Evolutionary conservation across 75 land plant species (phyloP).

Genomic region (Isoetes taiwanensis): DNA sequence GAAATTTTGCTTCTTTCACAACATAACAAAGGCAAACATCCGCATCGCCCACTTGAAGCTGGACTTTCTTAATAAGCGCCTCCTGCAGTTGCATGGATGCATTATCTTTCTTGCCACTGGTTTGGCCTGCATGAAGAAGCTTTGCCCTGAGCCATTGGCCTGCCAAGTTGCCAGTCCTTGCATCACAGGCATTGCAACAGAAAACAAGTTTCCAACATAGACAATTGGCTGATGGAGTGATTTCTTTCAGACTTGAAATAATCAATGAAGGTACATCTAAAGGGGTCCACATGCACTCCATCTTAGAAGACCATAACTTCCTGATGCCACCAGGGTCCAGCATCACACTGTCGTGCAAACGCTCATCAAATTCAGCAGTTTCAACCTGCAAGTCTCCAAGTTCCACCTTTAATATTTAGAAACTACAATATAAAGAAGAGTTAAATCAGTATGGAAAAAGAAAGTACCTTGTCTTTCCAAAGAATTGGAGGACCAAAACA

Average conservation of each 20-base stretch:
- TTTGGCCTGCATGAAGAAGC: constrained; percentile 24
- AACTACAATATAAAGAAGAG: too few relatives aligned
- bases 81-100: not conserved
- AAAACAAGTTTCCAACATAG: constrained; percentile 72
- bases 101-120: constrained; percentile 10
- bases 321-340: too few relatives aligned
- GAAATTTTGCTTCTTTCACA: not conserved
- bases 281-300: constrained; percentile 43
- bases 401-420: too few relatives aligned
- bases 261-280: constrained; percentile 53
- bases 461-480: constrained; percentile 4
- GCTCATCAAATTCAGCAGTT: too few relatives aligned
- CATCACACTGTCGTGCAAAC: too few relatives aligned
- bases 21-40: not conserved
- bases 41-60: not conserved
- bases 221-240: constrained; percentile 38
- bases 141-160: constrained; percentile 61
- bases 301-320: constrained; percentile 17
- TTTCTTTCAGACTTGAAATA: constrained; percentile 25
- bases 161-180: constrained; percentile 9
- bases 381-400: too few relatives aligned
- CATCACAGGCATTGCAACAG: constrained; percentile 22
- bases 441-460: not conserved
- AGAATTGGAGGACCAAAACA: constrained; percentile 61
- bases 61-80: not conserved